Percentiles rank a stretch among this genome's conserved stretches.
These are phyloP conservation scores for Paramecium pentaurelia DNA, from an alignment of 73 alveolate genomes.

Conservation along the genomic window DNA sequence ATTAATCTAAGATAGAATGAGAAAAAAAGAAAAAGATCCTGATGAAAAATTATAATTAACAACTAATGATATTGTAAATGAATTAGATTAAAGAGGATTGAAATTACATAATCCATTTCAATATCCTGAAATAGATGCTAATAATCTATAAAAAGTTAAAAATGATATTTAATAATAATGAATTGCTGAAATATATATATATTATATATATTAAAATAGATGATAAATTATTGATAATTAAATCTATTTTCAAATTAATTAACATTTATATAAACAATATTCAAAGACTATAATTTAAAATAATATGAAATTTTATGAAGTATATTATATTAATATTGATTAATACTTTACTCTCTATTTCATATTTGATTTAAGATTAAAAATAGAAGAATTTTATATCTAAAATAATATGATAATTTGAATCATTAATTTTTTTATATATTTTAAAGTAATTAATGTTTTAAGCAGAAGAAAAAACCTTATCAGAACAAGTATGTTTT, in stretches of 20 bases:
- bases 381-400: neutral
- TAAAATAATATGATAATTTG: neutral
- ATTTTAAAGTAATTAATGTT: neutral
- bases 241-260: no score
- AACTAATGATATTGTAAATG: neutral
- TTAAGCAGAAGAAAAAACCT: constrained; percentile 12
- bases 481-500: neutral
- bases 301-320: neutral
- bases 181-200: neutral
- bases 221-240: neutral
- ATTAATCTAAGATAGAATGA: neutral
- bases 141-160: neutral
- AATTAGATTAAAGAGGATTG: constrained; percentile 16
- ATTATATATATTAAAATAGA: neutral
- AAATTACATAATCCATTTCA: neutral
- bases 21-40: neutral
- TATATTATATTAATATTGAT: neutral
- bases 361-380: neutral
- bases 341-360: neutral
- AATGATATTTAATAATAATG: neutral
- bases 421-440: neutral
- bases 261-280: neutral
- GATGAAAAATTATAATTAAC: neutral
- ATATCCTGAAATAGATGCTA: neutral
- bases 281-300: neutral